These are phyloP conservation scores for Murraya koenigii DNA, from an alignment of 345 rosid genomes.

Conservation along the genomic window DNA sequence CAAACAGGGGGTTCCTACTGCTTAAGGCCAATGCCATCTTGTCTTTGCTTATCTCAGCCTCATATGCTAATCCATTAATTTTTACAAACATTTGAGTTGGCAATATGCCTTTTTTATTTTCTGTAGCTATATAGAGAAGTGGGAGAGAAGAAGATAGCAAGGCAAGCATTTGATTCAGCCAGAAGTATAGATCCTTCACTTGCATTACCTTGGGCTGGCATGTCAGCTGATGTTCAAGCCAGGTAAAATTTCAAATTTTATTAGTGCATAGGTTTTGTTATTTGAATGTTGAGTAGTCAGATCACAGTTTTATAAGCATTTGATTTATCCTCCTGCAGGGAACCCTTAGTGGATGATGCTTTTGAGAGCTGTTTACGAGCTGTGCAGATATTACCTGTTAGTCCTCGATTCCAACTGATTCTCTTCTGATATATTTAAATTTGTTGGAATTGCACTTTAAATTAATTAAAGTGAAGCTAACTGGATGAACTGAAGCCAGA, in stretches of 20 bases:
- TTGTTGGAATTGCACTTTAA: slow-evolving; percentile 9
- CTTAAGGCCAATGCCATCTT: not conserved
- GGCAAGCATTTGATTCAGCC: slow-evolving; percentile 86
- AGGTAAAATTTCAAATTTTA: slow-evolving; percentile 43
- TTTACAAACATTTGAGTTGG: not conserved
- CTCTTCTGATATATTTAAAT: slow-evolving; percentile 1
- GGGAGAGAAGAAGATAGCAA: slow-evolving; percentile 64
- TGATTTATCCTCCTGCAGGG: slow-evolving; percentile 44
- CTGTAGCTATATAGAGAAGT: slow-evolving; percentile 74
- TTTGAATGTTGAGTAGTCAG: not conserved
- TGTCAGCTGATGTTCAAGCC: slow-evolving; percentile 73
- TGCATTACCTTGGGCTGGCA: slow-evolving; percentile 97
- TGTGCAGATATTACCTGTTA: slow-evolving; percentile 83
- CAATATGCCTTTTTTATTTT: slow-evolving; percentile 6
- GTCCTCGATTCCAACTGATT: slow-evolving; percentile 16
- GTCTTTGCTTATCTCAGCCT: not conserved
- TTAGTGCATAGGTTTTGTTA: slow-evolving; percentile 5
- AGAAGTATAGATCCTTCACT: slow-evolving; percentile 98
- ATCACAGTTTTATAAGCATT: slow-evolving; percentile 16
- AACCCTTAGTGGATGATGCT: slow-evolving; percentile 61
- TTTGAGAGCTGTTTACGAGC: slow-evolving; percentile 94
- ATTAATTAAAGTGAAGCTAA: not conserved
- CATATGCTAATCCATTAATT: not conserved
- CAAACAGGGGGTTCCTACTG: not conserved
- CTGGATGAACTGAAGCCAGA: not conserved